Evolutionary conservation across 1,284 basidiomycete genomes (phyloP).

Genomic region (Neotropicomus parvogracilis): DNA sequence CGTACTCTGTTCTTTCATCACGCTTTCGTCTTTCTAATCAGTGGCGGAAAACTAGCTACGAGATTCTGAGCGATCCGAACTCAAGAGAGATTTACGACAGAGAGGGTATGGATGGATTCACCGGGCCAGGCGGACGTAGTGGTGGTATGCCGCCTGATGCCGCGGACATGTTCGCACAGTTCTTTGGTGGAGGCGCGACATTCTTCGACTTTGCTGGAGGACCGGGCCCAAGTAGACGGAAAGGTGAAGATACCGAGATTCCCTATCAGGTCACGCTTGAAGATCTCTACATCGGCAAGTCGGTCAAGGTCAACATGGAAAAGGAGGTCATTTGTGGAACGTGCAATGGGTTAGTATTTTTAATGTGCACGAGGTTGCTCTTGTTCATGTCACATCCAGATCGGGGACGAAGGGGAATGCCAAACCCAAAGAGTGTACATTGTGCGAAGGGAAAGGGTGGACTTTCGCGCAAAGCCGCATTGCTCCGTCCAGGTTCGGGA

Average conservation of each 20-base stretch:
- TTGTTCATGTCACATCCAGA: constrained; percentile 38
- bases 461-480: constrained; percentile 61
- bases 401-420: constrained; percentile 78
- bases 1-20: constrained; percentile 31
- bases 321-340: constrained; percentile 75
- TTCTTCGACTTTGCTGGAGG: constrained; percentile 55
- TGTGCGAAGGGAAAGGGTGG: constrained; percentile 83
- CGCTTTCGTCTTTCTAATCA: constrained; percentile 5
- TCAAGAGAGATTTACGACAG: constrained; percentile 79
- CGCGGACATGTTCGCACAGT: constrained; percentile 73
- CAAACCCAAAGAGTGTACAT: constrained; percentile 77
- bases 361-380: neutral
- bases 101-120: constrained; percentile 70
- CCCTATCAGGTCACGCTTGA: constrained; percentile 86
- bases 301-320: constrained; percentile 86
- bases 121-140: constrained; percentile 41
- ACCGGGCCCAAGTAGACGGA: constrained; percentile 42
- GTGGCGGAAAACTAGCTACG: constrained; percentile 57
- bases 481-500: constrained; percentile 47
- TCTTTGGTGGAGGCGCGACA: constrained; percentile 62
- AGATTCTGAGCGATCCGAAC: constrained; percentile 78
- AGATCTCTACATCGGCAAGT: constrained; percentile 91
- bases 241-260: constrained; percentile 73
- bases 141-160: constrained; percentile 61
- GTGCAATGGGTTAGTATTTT: constrained; percentile 73